phyloP scores from a whole-genome alignment of 2,329 filamentous ascomycete genomes.

The Penicillium sclerotiorum region DNA sequence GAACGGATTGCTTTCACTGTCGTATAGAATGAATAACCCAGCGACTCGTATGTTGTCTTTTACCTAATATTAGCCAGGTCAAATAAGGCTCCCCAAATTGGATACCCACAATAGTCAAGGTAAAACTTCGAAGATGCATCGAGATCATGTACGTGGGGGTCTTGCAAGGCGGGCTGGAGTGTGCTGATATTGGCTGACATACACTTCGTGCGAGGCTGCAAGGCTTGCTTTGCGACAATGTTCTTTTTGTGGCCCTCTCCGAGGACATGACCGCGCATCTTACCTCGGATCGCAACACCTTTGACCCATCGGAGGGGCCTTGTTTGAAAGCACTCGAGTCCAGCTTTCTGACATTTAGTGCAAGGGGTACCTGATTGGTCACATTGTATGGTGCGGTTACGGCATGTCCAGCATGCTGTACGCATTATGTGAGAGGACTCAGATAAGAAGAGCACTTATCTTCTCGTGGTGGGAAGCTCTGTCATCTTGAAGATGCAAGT shows the following conservation, averaged over 20 bases:
- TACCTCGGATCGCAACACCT: conserved; percentile 34
- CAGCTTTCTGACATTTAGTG: conserved; percentile 33
- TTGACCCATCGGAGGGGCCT: conserved; percentile 36
- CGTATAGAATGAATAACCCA: conserved; percentile 28
- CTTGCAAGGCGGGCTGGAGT: conserved; percentile 12
- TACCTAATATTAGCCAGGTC: neutral
- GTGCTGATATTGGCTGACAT: neutral
- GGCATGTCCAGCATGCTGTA: conserved; percentile 35
- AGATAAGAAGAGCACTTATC: too few relatives aligned
- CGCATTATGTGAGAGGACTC: too few relatives aligned
- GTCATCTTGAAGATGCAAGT: too few relatives aligned
- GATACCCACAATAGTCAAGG: conserved; percentile 35
- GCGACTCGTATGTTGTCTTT: conserved; percentile 33
- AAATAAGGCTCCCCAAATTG: too few relatives aligned
- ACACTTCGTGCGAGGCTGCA: neutral
- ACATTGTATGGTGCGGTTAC: conserved; percentile 35
- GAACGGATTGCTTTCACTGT: conserved; percentile 9
- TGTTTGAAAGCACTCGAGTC: conserved; percentile 32
- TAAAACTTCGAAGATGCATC: conserved; percentile 26
- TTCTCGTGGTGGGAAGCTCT: too few relatives aligned
- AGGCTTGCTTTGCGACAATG: neutral
- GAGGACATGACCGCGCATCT: conserved; percentile 23
- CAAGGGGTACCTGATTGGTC: conserved; percentile 29
- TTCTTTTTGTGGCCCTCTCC: conserved; percentile 6
- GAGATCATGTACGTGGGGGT: conserved; percentile 1